Conservation (phyloP, 2,329 filamentous ascomycete genomes). For the Penicillium sp. region DNA sequence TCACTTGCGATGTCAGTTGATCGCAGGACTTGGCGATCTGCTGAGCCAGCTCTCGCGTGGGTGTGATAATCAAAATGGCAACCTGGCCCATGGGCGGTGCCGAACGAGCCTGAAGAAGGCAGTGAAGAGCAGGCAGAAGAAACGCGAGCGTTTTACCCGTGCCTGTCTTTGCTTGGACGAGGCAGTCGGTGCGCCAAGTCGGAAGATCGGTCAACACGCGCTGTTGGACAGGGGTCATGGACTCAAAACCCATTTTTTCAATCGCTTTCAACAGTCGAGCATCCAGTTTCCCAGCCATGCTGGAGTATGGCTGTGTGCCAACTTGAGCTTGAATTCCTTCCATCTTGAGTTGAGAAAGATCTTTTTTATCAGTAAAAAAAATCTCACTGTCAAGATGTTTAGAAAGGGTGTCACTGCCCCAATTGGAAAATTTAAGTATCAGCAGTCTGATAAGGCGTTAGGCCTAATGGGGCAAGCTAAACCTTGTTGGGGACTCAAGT, state of each 20-base stretch:
- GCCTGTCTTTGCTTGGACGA: conserved; percentile 50
- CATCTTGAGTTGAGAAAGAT: conserved; percentile 6
- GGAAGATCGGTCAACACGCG: conserved; percentile 49
- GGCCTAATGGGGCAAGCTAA: background rate
- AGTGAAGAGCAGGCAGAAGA: conserved; percentile 44
- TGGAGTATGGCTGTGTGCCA: conserved; percentile 24
- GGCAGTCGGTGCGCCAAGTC: conserved; percentile 45
- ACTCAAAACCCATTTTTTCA: conserved; percentile 28
- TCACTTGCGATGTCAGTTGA: conserved; percentile 38
- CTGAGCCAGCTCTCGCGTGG: conserved; percentile 45
- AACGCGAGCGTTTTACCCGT: conserved; percentile 49
- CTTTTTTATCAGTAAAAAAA: background rate
- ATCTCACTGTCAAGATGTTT: too few species aligned
- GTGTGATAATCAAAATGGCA: conserved; percentile 44
- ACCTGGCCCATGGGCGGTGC: conserved; percentile 32
- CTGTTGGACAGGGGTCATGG: conserved; percentile 51
- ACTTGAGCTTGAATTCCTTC: conserved; percentile 11
- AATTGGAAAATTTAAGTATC: conserved; percentile 1
- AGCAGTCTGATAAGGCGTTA: background rate
- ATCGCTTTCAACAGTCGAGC: conserved; percentile 29
- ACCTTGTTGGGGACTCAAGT: background rate
- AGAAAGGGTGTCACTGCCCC: background rate
- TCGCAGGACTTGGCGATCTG: conserved; percentile 46
- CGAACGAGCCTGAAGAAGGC: conserved; percentile 32
- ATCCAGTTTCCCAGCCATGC: conserved; percentile 33